Percentiles rank a stretch among this genome's conserved stretches.
Conservation (phyloP, 148 eudicot species). For the Spergularia marina region DNA sequence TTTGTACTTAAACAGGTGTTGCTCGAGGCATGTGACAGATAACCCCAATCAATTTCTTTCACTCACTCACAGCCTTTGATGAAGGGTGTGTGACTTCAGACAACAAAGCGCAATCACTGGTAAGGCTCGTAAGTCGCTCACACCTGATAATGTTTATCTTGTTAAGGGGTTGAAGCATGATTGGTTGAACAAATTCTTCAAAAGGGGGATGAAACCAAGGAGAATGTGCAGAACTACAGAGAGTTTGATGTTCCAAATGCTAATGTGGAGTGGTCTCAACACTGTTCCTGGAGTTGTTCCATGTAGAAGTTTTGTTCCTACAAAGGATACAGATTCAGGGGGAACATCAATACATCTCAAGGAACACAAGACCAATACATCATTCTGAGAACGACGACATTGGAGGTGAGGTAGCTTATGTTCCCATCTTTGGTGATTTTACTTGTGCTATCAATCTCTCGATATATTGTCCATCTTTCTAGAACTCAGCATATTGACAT, state of each 20-base stretch:
- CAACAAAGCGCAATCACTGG: background rate
- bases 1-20: background rate
- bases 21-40: slow-evolving; percentile 10
- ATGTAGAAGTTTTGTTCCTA: no score
- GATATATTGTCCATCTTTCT: background rate
- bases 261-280: no score
- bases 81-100: slow-evolving; percentile 16
- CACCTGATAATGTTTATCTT: background rate
- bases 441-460: slow-evolving; percentile 11
- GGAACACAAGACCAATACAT: no score
- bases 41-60: background rate
- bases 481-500: background rate
- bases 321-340: no score
- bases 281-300: no score
- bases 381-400: no score
- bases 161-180: background rate
- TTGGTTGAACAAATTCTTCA: background rate
- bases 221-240: no score
- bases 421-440: background rate
- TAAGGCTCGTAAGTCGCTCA: slow-evolving; percentile 14
- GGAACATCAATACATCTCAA: no score
- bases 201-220: background rate
- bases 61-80: background rate
- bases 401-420: background rate
- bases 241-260: no score